Evolutionary conservation across 805 yeast genomes (phyloP), one percentile per base, ranked within the genome.

Genomic region (Grigorovia transvaalensis): DNA sequence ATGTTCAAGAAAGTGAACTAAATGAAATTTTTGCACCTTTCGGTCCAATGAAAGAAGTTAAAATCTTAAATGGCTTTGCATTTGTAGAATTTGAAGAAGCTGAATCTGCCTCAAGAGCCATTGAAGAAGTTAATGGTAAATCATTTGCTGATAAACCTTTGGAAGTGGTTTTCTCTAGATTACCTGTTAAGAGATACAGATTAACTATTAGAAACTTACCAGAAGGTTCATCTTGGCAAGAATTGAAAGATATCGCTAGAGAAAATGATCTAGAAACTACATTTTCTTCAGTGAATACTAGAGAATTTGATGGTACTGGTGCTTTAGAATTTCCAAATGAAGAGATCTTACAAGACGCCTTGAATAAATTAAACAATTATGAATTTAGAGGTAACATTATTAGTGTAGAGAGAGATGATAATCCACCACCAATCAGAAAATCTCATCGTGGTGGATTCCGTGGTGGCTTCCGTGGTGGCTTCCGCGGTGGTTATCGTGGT

Each of bases 201-300:
- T 81, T 83, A 54, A 78, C 82, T 64, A 79, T 85, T 40, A 70
- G 79, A 59, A 80, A 80, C 69, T 74, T 86, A 62, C 90, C 90
- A 60, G 85, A 82, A 59, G 82, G 82, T 56, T 76, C 86, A 53
- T 82, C 88, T 49, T 86, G 95, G 95, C 93, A 86, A 75, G 91
- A 85, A 63, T 77, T 86, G 65, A 86, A 89, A 74, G 98, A 91
- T 73, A 81, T 87, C 66, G 89, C 88, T 58, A 79, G 95, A 67
- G 89, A 85, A 55, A 84, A 80, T 70, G 80, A 77, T 56, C 68
- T 76, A 57, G 78, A 80, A 53, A 85, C 88, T 53, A 79, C 84
- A 38, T 85, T 83, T 58, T 66, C 76, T 50, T 71, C 72, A 54
- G 77, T 72, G 53, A 71, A 71, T 57, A 68, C 71, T 51, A 70